Percentiles rank a stretch among this genome's conserved stretches.
phyloP scores from a whole-genome alignment of 1,284 basidiomycete genomes.

The Rhodofomes roseus region DNA sequence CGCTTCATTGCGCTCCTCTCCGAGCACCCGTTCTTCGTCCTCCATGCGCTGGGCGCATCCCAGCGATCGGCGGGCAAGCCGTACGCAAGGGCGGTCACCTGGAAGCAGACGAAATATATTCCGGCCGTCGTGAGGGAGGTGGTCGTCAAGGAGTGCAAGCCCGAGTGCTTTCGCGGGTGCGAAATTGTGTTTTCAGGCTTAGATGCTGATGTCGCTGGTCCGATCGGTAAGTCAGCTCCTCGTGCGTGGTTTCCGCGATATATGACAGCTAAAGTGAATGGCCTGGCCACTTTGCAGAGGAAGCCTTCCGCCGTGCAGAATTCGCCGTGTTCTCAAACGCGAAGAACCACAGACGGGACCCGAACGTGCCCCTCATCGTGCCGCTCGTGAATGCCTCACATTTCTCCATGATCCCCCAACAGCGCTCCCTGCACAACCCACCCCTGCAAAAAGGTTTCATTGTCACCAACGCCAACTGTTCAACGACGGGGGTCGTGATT shows the following conservation, averaged over 20 bases:
- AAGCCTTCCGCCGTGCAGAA: conserved; percentile 84
- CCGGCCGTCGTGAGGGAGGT: conserved; percentile 68
- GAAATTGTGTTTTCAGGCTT: conserved; percentile 92
- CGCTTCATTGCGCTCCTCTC: conserved; percentile 91
- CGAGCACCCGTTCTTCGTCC: conserved; percentile 86
- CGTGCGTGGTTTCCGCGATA: conserved; percentile 1
- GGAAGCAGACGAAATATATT: conserved; percentile 88
- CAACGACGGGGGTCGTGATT: conserved; percentile 92
- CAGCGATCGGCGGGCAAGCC: conserved; percentile 84
- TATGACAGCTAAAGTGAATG: conserved; percentile 1
- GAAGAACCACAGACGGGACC: conserved; percentile 95
- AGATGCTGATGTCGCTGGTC: conserved; percentile 92
- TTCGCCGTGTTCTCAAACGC: conserved; percentile 96
- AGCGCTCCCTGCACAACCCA: conserved; percentile 67
- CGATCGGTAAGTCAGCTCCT: conserved; percentile 70
- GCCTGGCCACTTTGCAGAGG: conserved; percentile 49
- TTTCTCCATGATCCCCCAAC: conserved; percentile 82
- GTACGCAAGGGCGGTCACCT: conserved; percentile 78
- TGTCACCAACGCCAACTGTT: conserved; percentile 98
- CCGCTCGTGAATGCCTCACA: conserved; percentile 94
- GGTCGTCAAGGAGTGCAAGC: conserved; percentile 77
- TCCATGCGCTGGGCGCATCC: conserved; percentile 89
- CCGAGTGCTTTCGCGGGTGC: conserved; percentile 80
- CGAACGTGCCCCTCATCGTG: conserved; percentile 94
- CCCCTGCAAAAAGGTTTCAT: conserved; percentile 89